These are phyloP conservation scores for Borovskyia barvae DNA, from an alignment of 208 protist genomes.

Conservation along the genomic window DNA sequence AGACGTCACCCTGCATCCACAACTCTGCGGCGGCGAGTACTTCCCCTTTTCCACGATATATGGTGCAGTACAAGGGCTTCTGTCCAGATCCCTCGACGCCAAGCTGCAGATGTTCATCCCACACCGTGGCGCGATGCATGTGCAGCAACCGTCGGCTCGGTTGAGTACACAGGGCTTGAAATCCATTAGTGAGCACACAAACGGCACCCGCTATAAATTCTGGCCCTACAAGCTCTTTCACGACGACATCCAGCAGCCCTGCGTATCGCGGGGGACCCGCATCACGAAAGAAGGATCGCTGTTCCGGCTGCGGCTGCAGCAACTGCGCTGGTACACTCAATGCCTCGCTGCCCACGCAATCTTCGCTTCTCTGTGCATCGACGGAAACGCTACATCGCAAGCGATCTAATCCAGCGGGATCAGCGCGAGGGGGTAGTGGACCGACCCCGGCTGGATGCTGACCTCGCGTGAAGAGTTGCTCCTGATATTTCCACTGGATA, in stretches of 20 bases:
- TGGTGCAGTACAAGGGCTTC: slow-evolving; percentile 48
- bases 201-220: slow-evolving; percentile 33
- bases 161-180: slow-evolving; percentile 62
- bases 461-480: slow-evolving; percentile 43
- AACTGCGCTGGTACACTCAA: background rate
- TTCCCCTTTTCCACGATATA: slow-evolving; percentile 42
- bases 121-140: slow-evolving; percentile 35
- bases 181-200: slow-evolving; percentile 68
- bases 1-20: slow-evolving; percentile 23
- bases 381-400: background rate
- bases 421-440: slow-evolving; percentile 11
- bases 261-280: slow-evolving; percentile 53
- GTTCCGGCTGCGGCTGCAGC: background rate
- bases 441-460: slow-evolving; percentile 16
- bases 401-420: slow-evolving; percentile 21
- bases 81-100: slow-evolving; percentile 32
- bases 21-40: slow-evolving; percentile 47
- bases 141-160: slow-evolving; percentile 31
- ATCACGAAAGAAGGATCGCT: slow-evolving; percentile 11
- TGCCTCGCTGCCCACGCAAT: background rate
- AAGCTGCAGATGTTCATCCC: slow-evolving; percentile 70
- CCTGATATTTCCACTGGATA: slow-evolving; percentile 65
- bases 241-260: slow-evolving; percentile 44
- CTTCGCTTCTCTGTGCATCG: slow-evolving; percentile 1
- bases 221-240: slow-evolving; percentile 53